These are phyloP conservation scores for Sporobolomyces roseus DNA, from an alignment of 768 basidiomycete species.

Conservation along the genomic window DNA sequence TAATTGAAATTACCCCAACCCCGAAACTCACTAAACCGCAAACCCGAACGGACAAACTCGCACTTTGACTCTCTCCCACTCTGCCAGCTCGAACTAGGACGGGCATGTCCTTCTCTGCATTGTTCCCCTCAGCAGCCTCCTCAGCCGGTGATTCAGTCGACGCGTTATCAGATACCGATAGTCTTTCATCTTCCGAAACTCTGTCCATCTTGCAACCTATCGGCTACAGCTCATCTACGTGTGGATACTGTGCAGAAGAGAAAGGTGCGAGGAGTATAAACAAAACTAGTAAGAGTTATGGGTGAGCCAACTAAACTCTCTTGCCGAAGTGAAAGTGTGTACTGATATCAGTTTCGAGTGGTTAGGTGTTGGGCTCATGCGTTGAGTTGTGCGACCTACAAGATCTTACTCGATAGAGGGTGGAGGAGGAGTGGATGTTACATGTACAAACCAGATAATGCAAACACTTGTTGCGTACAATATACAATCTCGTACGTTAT, in stretches of 20 bases:
- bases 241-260: constrained; percentile 35
- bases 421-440: constrained; percentile 54
- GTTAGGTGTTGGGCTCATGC: constrained; percentile 36
- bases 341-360: no score
- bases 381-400: constrained; percentile 46
- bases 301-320: constrained; percentile 17
- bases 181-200: neutral
- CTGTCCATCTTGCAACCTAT: constrained; percentile 35
- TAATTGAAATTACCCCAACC: no score
- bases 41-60: no score
- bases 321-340: no score
- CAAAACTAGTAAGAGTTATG: constrained; percentile 33
- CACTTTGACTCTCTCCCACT: neutral
- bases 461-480: constrained; percentile 79
- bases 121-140: neutral
- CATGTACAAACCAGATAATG: constrained; percentile 83
- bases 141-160: neutral
- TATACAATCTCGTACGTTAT: constrained; percentile 78
- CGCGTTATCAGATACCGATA: constrained; percentile 5
- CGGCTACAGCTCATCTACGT: constrained; percentile 11
- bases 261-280: constrained; percentile 8
- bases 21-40: no score
- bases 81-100: neutral
- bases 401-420: constrained; percentile 49
- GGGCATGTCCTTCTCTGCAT: neutral